Conservation (phyloP, 2,329 filamentous ascomycete genomes). For the Dactylonectria estremocensis region DNA sequence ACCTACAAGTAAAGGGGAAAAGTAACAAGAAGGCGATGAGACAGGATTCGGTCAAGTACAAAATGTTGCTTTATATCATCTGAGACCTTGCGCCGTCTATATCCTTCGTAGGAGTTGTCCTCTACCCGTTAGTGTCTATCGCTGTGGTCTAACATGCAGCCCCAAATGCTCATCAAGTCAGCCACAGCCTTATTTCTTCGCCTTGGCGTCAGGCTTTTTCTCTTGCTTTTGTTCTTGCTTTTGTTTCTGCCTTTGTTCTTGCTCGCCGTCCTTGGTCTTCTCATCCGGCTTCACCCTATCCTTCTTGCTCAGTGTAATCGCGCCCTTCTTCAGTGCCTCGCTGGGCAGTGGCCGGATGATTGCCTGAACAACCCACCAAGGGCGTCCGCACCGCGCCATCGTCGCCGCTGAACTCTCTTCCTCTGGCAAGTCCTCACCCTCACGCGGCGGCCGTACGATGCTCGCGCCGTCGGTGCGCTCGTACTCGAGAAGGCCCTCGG, state of each 20-base stretch:
- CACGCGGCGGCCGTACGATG: conserved; percentile 56
- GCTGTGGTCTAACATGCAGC: neutral
- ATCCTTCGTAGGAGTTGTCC: conserved; percentile 15
- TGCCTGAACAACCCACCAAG: conserved; percentile 93
- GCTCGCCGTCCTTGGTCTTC: conserved; percentile 44
- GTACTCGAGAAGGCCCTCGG: conserved; percentile 80
- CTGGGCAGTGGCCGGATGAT: conserved; percentile 89
- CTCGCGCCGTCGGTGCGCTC: conserved; percentile 66
- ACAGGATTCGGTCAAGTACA: neutral
- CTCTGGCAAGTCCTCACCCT: conserved; percentile 57
- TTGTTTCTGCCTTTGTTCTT: conserved; percentile 37
- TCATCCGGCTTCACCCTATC: conserved; percentile 64
- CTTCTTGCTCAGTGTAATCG: conserved; percentile 82
- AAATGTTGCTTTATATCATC: conserved; percentile 1
- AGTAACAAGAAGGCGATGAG: too few species aligned
- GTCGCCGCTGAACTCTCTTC: conserved; percentile 75
- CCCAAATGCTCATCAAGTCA: conserved; percentile 39
- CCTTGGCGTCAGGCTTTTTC: conserved; percentile 44
- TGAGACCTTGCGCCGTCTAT: conserved; percentile 35
- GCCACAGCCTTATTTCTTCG: conserved; percentile 46
- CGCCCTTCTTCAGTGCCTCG: conserved; percentile 88
- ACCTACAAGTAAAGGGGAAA: neutral
- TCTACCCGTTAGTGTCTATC: neutral
- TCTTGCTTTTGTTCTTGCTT: too few species aligned
- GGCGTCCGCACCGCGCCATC: conserved; percentile 81